A percentile compares a stretch with the other conserved stretches of the same genome.
Conservation (phyloP, 208 protist genomes). For the Plasmodiophora brassicae region DNA sequence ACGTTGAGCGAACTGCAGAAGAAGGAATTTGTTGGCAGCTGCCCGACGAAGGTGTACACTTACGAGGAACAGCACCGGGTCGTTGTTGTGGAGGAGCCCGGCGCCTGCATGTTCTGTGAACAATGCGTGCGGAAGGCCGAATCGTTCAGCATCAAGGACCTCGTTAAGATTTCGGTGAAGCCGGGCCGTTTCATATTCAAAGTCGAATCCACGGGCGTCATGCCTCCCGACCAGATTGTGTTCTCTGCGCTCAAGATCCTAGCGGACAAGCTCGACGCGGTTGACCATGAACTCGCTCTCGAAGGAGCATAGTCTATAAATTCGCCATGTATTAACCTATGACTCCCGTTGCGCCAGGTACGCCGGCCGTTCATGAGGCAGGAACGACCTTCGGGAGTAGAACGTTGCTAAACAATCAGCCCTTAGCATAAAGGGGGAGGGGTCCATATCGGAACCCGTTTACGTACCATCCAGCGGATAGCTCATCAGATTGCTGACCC, state of each 20-base stretch:
- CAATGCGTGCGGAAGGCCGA: slow-evolving; percentile 9
- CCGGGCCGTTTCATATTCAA: slow-evolving; percentile 35
- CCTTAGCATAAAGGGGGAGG: too few relatives aligned
- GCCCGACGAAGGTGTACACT: not conserved
- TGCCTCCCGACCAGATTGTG: slow-evolving; percentile 39
- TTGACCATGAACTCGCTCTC: slow-evolving; percentile 2
- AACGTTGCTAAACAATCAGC: not conserved
- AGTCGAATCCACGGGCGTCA: slow-evolving; percentile 41
- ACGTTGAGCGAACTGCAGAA: not conserved
- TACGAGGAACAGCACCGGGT: slow-evolving; percentile 30
- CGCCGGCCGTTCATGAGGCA: not conserved
- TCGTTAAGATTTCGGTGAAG: not conserved
- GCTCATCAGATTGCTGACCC: slow-evolving; percentile 28
- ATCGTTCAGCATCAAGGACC: slow-evolving; percentile 12
- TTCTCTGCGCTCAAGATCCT: slow-evolving; percentile 8
- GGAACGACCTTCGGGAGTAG: not conserved
- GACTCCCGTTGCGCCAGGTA: not conserved
- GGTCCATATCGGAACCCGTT: too few relatives aligned
- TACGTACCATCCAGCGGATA: not conserved
- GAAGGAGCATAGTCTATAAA: not conserved
- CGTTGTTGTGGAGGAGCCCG: not conserved
- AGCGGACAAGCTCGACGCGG: slow-evolving; percentile 25
- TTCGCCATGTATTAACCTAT: not conserved
- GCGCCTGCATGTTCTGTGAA: slow-evolving; percentile 8
- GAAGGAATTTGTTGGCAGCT: slow-evolving; percentile 17